phyloP scores from a whole-genome alignment of 371 early-diverging fungal species.

The Batkoa obscura region DNA sequence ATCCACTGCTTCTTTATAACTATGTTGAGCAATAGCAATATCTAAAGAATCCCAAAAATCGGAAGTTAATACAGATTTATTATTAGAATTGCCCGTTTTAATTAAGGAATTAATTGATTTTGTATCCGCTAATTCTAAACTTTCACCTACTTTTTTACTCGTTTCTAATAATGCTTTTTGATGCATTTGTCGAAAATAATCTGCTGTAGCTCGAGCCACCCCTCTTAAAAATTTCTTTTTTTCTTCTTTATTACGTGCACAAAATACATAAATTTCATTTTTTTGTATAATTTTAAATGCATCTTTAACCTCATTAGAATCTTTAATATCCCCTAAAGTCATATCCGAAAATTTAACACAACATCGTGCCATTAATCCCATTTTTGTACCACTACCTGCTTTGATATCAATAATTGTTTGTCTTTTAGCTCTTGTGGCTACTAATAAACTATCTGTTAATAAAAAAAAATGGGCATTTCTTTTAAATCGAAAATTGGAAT shows the following conservation, averaged over 20 bases:
- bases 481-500: not conserved
- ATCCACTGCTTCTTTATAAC: not conserved
- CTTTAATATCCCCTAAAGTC: not conserved
- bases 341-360: constrained; percentile 1
- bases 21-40: not conserved
- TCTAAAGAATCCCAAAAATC: constrained; percentile 5
- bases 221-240: constrained; percentile 2
- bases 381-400: not conserved
- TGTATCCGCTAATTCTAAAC: not conserved
- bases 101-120: not conserved
- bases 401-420: constrained; percentile 2
- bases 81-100: not conserved
- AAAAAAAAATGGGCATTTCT: constrained; percentile 6
- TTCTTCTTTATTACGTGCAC: not conserved
- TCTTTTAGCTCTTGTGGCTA: not conserved
- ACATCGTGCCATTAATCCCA: not conserved
- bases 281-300: not conserved
- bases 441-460: not conserved
- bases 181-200: not conserved
- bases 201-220: not conserved
- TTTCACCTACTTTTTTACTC: constrained; percentile 3
- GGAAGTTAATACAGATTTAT: not conserved
- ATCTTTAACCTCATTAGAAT: not conserved
- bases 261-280: constrained; percentile 1
- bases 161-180: not conserved